A percentile compares a stretch with the other conserved stretches of the same genome.
phyloP scores from a whole-genome alignment of 164 flowering plant genomes.

The Akebia trifoliata region DNA sequence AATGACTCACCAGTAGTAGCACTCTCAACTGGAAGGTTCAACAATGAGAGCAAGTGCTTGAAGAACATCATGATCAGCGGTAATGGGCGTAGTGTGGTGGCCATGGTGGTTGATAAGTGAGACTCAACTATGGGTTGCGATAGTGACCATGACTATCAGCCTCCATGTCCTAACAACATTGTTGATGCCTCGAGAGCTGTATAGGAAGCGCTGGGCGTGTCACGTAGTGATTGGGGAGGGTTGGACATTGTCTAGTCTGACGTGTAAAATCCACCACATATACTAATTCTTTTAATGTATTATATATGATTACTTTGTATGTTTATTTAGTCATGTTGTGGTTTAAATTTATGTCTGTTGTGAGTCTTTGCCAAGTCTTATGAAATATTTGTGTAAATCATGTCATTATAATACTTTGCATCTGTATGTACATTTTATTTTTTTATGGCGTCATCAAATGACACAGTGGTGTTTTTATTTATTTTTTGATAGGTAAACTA shows the following conservation, averaged over 20 bases:
- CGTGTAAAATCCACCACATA: slow-evolving; percentile 10
- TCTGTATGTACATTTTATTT: too few relatives aligned
- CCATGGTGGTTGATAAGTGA: slow-evolving; percentile 33
- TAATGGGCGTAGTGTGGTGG: slow-evolving; percentile 23
- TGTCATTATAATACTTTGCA: background rate
- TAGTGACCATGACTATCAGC: slow-evolving; percentile 22
- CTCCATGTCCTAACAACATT: slow-evolving; percentile 21
- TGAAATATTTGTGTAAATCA: background rate
- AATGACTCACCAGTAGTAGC: slow-evolving; percentile 9
- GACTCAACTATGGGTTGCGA: slow-evolving; percentile 30
- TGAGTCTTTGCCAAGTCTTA: too few relatives aligned
- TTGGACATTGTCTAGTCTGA: slow-evolving; percentile 24
- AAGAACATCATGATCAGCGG: slow-evolving; percentile 22
- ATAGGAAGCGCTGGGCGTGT: slow-evolving; percentile 21
- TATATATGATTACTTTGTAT: too few relatives aligned
- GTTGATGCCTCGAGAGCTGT: slow-evolving; percentile 25
- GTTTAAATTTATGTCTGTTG: too few relatives aligned
- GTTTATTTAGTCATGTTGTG: too few relatives aligned
- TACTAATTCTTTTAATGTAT: too few relatives aligned
- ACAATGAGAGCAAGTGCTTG: slow-evolving; percentile 9
- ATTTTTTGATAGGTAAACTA: too few relatives aligned
- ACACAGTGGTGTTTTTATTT: too few relatives aligned
- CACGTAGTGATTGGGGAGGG: slow-evolving; percentile 18
- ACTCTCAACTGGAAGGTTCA: slow-evolving; percentile 16
- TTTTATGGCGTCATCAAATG: too few relatives aligned